Percentiles rank a stretch among this genome's conserved stretches.
These are phyloP conservation scores for Hypericum perforatum DNA, from an alignment of 345 rosid genomes.

Conservation along the genomic window DNA sequence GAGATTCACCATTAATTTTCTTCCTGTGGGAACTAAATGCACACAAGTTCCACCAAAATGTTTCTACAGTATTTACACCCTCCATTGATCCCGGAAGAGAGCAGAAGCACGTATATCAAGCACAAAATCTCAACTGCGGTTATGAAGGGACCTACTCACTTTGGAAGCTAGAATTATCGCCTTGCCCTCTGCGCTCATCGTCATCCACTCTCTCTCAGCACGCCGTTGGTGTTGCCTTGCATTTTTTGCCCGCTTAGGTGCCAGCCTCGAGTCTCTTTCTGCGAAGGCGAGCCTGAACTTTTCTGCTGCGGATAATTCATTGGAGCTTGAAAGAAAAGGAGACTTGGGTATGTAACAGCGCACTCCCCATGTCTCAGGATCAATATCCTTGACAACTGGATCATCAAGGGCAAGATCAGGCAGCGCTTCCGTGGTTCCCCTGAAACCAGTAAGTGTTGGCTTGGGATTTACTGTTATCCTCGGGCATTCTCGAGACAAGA, in stretches of 20 bases:
- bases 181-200: conserved; percentile 44
- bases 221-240: conserved; percentile 78
- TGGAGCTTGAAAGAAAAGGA: conserved; percentile 21
- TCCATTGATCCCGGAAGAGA: conserved; percentile 6
- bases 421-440: conserved; percentile 47
- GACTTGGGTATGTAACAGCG: conserved; percentile 25
- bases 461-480: conserved; percentile 70
- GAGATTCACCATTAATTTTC: no score
- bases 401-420: conserved; percentile 50
- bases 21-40: no score
- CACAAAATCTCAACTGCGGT: conserved; percentile 16
- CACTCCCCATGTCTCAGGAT: conserved; percentile 54
- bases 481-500: conserved; percentile 55
- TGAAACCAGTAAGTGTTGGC: conserved; percentile 47
- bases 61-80: no score
- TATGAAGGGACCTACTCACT: conserved; percentile 42
- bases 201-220: conserved; percentile 68
- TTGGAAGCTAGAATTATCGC: conserved; percentile 52
- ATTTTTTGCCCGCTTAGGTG: conserved; percentile 90
- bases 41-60: no score
- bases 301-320: conserved; percentile 64
- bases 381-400: conserved; percentile 43
- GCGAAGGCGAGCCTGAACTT: conserved; percentile 72
- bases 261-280: conserved; percentile 71
- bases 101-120: conserved; percentile 32